Evolutionary conservation across 192 early-diverging fungal species (phyloP).

Genomic region (Backusella circina): DNA sequence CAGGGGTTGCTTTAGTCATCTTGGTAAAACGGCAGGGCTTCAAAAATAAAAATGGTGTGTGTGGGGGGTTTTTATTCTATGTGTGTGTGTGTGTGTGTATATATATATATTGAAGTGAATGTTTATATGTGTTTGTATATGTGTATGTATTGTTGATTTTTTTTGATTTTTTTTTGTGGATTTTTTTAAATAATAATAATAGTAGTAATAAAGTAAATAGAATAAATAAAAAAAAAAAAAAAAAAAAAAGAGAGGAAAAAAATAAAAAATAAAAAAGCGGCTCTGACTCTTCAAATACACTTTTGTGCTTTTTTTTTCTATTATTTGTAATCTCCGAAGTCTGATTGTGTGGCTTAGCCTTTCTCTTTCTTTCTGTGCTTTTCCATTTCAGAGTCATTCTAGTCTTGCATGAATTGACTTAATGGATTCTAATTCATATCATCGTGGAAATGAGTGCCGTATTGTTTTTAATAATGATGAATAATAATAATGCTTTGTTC

Average conservation of each 20-base stretch:
- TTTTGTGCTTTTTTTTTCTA: not conserved
- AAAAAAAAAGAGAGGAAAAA: not conserved
- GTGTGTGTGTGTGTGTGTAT: not conserved
- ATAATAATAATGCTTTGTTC: too few relatives aligned
- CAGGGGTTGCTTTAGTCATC: not conserved
- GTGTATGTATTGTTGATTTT: not conserved
- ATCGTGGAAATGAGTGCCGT: too few relatives aligned
- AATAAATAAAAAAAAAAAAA: not conserved
- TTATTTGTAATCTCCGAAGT: not conserved
- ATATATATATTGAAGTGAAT: not conserved
- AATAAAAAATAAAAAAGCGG: not conserved
- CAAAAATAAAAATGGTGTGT: not conserved
- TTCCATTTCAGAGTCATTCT: not conserved
- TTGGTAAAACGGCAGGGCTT: not conserved
- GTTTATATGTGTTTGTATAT: not conserved
- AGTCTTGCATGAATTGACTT: not conserved
- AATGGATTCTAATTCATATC: too few relatives aligned
- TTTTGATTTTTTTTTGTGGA: not conserved
- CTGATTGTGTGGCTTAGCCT: not conserved
- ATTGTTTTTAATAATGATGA: too few relatives aligned
- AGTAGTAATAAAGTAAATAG: not conserved
- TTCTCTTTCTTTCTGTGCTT: not conserved
- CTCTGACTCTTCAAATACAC: not conserved
- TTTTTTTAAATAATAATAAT: too few relatives aligned
- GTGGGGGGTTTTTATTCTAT: not conserved